Conservation (phyloP, 2,329 filamentous ascomycete genomes). For the Sarocladium strictum region DNA sequence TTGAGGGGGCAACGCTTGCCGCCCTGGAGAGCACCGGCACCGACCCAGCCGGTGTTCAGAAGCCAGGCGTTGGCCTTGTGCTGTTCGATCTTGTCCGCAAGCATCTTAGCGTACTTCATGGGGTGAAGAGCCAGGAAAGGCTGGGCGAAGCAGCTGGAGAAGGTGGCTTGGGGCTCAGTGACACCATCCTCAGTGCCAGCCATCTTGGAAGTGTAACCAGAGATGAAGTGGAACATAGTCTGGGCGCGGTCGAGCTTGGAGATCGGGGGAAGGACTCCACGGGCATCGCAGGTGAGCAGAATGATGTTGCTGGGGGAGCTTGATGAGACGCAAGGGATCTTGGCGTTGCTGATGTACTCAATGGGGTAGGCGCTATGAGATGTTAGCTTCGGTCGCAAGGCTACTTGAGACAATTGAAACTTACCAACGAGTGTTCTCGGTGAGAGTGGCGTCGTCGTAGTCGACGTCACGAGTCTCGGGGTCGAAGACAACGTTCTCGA, state of each 20-base stretch:
- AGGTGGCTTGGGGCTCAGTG: constrained; percentile 95
- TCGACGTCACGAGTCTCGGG: constrained; percentile 83
- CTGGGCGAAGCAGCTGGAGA: constrained; percentile 98
- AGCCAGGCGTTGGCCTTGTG: constrained; percentile 98
- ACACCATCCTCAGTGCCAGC: constrained; percentile 96
- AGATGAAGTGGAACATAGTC: constrained; percentile 99
- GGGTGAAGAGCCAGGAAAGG: constrained; percentile 98
- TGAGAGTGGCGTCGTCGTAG: constrained; percentile 91
- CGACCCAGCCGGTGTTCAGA: constrained; percentile 97
- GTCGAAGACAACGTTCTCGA: constrained; percentile 98
- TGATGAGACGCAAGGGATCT: constrained; percentile 87
- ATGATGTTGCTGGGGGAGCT: constrained; percentile 96
- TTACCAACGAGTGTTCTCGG: constrained; percentile 88
- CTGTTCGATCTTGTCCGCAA: constrained; percentile 93
- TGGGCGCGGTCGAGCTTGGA: constrained; percentile 92
- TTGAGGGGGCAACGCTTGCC: constrained; percentile 97
- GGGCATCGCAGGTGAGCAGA: constrained; percentile 94
- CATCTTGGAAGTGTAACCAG: constrained; percentile 99
- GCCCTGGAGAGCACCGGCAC: constrained; percentile 81
- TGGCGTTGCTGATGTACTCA: constrained; percentile 97
- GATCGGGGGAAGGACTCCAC: constrained; percentile 94
- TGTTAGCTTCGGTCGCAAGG: not conserved
- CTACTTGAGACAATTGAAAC: constrained; percentile 15
- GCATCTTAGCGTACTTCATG: constrained; percentile 98
- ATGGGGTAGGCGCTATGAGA: constrained; percentile 76